Base-by-base conservation (phyloP, 768 basidiomycete species). In the Russula foetens region DNA sequence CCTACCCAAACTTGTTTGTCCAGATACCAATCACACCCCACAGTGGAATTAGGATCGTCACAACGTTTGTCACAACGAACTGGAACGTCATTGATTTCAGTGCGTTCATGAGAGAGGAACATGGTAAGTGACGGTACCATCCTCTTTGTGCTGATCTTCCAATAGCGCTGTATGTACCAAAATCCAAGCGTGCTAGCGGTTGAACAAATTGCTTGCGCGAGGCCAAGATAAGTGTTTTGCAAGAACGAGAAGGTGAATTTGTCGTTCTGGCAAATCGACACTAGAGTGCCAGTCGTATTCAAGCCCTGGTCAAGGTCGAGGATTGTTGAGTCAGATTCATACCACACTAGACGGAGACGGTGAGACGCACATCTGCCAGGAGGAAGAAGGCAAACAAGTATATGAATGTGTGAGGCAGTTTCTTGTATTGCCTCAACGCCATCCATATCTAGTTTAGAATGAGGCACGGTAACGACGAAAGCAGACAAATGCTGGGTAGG, bases 21-120 rank as follows among this genome's bases (percentile, higher is more conserved):
- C 90, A 90, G 50, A 92, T 83, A 1, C 91, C 90, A 45, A 91
- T 77, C 87, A 89, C 87, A 15, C 89, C 88, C 90, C 90, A 92
- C 7, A 91, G 75, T 1, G 90, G 89, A 53, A 92, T 90, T 46
- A 91, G 44, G 26, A 91, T 80, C 3, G 88, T 87, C 5, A 86
- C 81, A 0, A 89, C 79, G 63, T 89, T 91, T 3, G 88, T 91
- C 0, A 88, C 80, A 15, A 84, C 73, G 67, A 92, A 91, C 87
- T 91, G 43, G n/a, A 0, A 43, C 1, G 6, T 21, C 31, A 14
- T 29, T 2, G 19, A 6, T 21, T 21, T 56, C 15, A 60, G 26
- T 9, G 7, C 4, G 26, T 8, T 2, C 7, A 7, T 6, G n/a
- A 45, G n/a, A 8, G 19, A 51, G 6, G 19, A 19, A 17, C 63